Percentiles rank a stretch among this genome's conserved stretches.
Conservation (phyloP, 2,329 filamentous ascomycete species). For the Boeremia lycopersici region DNA sequence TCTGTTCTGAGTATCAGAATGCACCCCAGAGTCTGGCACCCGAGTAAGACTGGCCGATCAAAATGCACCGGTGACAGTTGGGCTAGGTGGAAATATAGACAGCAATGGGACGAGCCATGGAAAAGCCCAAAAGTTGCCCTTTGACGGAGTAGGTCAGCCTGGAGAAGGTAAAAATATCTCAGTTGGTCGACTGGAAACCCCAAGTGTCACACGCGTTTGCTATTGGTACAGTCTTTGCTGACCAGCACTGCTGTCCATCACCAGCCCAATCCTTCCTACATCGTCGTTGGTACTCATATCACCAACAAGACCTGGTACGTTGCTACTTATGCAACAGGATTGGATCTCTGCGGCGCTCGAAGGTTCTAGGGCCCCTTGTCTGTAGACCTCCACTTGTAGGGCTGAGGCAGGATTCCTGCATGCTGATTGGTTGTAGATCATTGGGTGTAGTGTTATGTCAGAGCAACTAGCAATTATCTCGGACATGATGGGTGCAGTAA, state of each 20-base stretch:
- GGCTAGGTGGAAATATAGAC: neutral
- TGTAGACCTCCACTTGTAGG: no score
- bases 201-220: neutral
- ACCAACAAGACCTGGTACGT: conserved; percentile 4
- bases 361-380: no score
- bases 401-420: no score
- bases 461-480: no score
- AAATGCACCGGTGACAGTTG: neutral
- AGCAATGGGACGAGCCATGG: no score
- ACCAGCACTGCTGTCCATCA: neutral
- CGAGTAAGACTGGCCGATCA: neutral
- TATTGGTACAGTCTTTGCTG: neutral
- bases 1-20: neutral
- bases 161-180: no score
- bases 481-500: no score
- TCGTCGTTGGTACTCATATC: neutral
- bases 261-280: conserved; percentile 8
- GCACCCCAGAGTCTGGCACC: neutral
- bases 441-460: no score
- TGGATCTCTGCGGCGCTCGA: conserved; percentile 1
- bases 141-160: no score
- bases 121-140: no score
- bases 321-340: neutral
- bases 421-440: no score
- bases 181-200: no score